These are phyloP conservation scores for Rutstroemia sp. DNA, from an alignment of 2,329 filamentous ascomycete genomes.

Conservation along the genomic window DNA sequence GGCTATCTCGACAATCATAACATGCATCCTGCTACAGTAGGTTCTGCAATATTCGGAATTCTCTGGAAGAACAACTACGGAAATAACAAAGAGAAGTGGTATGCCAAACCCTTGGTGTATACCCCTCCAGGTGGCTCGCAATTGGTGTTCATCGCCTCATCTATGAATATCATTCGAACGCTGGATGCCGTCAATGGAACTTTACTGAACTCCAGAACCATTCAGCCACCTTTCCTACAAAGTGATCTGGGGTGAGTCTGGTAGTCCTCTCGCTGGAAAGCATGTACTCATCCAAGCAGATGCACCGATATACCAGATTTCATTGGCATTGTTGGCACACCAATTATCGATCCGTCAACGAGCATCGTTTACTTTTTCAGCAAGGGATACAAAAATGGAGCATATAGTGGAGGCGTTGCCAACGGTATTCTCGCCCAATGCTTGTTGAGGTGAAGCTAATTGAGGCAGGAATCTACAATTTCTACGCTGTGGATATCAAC, in stretches of 20 bases:
- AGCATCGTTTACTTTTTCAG: slow-evolving; percentile 19
- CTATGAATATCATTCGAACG: slow-evolving; percentile 51
- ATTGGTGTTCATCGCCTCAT: slow-evolving; percentile 48
- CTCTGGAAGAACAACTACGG: slow-evolving; percentile 38
- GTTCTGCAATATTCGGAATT: slow-evolving; percentile 46
- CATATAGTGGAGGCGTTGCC: slow-evolving; percentile 19
- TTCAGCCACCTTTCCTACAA: slow-evolving; percentile 41
- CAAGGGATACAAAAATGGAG: slow-evolving; percentile 15
- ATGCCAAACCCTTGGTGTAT: slow-evolving; percentile 44
- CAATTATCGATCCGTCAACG: slow-evolving; percentile 16
- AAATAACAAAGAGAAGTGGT: slow-evolving; percentile 43
- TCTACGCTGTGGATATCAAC: slow-evolving; percentile 30
- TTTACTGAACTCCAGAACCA: slow-evolving; percentile 39
- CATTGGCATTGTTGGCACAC: slow-evolving; percentile 18
- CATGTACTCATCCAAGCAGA: slow-evolving; percentile 15
- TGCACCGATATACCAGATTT: slow-evolving; percentile 26
- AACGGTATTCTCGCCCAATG: slow-evolving; percentile 14
- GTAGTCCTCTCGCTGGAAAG: too few relatives aligned
- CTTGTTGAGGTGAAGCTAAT: background rate
- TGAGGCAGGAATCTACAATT: slow-evolving; percentile 22
- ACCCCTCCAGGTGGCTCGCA: slow-evolving; percentile 42
- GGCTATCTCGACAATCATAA: slow-evolving; percentile 46
- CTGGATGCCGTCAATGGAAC: slow-evolving; percentile 46
- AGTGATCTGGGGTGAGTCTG: slow-evolving; percentile 27
- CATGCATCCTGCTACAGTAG: slow-evolving; percentile 52